These are phyloP conservation scores for Penicillium egyptiacum DNA, from an alignment of 495 filamentous ascomycete genomes.

Conservation along the genomic window DNA sequence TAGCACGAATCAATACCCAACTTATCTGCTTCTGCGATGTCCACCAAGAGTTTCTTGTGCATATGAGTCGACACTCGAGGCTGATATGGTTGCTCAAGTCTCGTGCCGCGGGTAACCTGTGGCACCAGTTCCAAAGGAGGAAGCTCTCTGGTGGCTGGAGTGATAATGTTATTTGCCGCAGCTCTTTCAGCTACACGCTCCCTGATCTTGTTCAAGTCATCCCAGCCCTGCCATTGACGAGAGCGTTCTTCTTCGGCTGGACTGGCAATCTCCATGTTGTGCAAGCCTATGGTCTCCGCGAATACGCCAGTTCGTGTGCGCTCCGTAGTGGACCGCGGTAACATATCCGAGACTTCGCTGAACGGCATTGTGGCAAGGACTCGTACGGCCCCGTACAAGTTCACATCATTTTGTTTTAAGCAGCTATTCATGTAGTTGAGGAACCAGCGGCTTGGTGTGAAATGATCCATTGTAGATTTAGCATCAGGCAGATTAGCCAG, in stretches of 20 bases:
- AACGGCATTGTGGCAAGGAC: conserved; percentile 63
- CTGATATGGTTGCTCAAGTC: conserved; percentile 19
- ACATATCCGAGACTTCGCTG: conserved; percentile 43
- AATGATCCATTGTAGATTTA: conserved; percentile 37
- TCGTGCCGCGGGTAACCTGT: conserved; percentile 13
- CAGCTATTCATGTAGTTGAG: conserved; percentile 32
- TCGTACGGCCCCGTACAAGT: conserved; percentile 59
- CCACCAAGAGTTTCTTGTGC: conserved; percentile 23
- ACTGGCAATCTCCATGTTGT: conserved; percentile 49
- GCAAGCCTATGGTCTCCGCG: conserved; percentile 53
- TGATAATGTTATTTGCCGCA: conserved; percentile 32
- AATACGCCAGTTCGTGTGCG: conserved; percentile 55
- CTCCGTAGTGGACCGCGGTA: conserved; percentile 54
- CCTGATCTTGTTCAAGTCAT: conserved; percentile 31
- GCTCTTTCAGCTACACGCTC: conserved; percentile 38
- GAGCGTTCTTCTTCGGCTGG: conserved; percentile 16
- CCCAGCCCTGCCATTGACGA: conserved; percentile 29
- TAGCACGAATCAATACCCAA: background rate
- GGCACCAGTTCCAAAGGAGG: conserved; percentile 27
- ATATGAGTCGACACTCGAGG: conserved; percentile 17
- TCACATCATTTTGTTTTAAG: conserved; percentile 28
- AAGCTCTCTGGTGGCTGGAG: conserved; percentile 40
- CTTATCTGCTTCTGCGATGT: conserved; percentile 7
- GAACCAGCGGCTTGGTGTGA: conserved; percentile 40
- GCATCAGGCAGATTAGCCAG: conserved; percentile 53